Evolutionary conservation across 768 basidiomycete genomes (phyloP), one percentile per base, ranked within the genome.

Genomic region (Chalciporus piperatus): DNA sequence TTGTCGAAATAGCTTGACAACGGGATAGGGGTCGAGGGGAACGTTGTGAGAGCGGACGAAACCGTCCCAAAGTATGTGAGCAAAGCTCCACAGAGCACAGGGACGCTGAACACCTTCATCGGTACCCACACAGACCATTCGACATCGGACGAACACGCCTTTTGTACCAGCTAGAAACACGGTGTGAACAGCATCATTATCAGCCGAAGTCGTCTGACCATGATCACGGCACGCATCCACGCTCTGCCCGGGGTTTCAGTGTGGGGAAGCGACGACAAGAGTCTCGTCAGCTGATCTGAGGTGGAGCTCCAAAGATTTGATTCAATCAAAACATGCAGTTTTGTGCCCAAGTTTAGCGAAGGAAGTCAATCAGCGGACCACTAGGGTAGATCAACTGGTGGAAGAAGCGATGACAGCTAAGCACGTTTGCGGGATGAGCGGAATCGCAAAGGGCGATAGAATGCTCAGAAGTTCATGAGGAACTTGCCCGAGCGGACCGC

Each of bases 1-100:
- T 78, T 78, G 10, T 78, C 52, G 51, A 76, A 65, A 16, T 75
- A 47, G 32, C 46, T 37, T 5, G 50, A 47, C 0, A 79, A 45
- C 6, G 68, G 57, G 14, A 78, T 35, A 6, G 62, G 35, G 3
- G 51, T 55, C 4, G 73, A 75, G 6, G 70, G 67, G 51, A 72
- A 76, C 2, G 57, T 37, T 6, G 51, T 13, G 45, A 68, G 54
- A 13, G 61, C 44, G 9, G 58, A 32, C 41, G 48, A 19, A 0
- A 44, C 20, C 6, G 51, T 43, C 16, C 53, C 50, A 40, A 68
- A 51, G 47, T 49, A 61, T 0, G 64, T 55, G 27, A 68, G 45
- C 5, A 68, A 40, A 3, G 38, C 47, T 3, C 59, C 57, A 28
- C 61, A 70, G 17, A 68, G 46, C 6, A 46, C 40, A 14, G 66